A percentile compares a stretch with the other conserved stretches of the same genome.
These are phyloP conservation scores for Xylaria hypoxylon DNA, from an alignment of 2,329 filamentous ascomycete species.

Conservation along the genomic window DNA sequence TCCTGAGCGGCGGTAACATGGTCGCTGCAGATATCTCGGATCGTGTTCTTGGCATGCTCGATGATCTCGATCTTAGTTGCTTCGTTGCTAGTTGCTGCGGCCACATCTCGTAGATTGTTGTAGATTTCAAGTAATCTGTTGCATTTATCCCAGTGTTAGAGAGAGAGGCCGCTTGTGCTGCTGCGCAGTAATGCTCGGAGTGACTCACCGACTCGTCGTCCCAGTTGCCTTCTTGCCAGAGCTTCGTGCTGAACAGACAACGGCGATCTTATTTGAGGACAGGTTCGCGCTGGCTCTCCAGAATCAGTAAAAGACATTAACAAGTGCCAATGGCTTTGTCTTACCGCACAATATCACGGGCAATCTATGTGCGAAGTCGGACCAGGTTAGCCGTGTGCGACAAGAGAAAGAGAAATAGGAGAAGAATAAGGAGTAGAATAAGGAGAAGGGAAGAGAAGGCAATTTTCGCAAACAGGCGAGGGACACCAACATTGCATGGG, in stretches of 20 bases:
- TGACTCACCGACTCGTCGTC: slow-evolving; percentile 89
- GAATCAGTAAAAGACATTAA: slow-evolving; percentile 36
- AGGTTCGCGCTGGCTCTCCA: slow-evolving; percentile 65
- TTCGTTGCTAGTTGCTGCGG: slow-evolving; percentile 64
- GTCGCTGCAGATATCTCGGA: slow-evolving; percentile 84
- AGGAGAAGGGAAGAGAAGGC: not conserved
- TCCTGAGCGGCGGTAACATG: slow-evolving; percentile 79
- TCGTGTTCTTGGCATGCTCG: slow-evolving; percentile 76
- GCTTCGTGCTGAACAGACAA: slow-evolving; percentile 95
- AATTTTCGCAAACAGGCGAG: slow-evolving; percentile 38
- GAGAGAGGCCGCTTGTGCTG: slow-evolving; percentile 4
- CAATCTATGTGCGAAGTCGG: slow-evolving; percentile 59
- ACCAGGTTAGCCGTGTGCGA: slow-evolving; percentile 24
- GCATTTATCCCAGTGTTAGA: slow-evolving; percentile 37
- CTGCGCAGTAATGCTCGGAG: not conserved
- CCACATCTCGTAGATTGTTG: slow-evolving; percentile 66
- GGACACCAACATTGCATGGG: slow-evolving; percentile 70
- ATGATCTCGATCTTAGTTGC: slow-evolving; percentile 65
- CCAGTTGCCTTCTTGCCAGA: slow-evolving; percentile 94
- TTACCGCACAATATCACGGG: slow-evolving; percentile 76
- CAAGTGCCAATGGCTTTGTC: slow-evolving; percentile 42
- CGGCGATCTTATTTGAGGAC: slow-evolving; percentile 78
- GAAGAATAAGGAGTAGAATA: not conserved
- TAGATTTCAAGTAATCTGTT: slow-evolving; percentile 69
- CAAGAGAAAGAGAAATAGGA: not conserved